These are phyloP conservation scores for Bruguiera sexangula DNA, from an alignment of 345 rosid genomes.

Conservation along the genomic window DNA sequence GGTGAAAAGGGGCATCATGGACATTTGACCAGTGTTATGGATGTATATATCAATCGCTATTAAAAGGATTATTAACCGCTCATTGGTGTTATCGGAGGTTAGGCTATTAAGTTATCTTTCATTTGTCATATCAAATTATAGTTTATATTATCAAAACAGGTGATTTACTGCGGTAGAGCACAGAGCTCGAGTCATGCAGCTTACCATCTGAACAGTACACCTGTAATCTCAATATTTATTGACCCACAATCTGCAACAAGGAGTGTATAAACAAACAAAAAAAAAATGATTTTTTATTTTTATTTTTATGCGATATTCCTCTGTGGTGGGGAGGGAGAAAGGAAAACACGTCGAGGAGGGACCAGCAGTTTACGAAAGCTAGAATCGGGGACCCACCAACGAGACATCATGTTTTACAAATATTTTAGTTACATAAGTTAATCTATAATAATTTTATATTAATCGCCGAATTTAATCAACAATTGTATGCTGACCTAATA, in stretches of 20 bases:
- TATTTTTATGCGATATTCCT: too few species aligned
- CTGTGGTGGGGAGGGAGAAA: background rate
- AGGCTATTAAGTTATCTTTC: conserved; percentile 3
- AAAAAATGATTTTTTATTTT: too few species aligned
- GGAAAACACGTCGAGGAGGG: conserved; percentile 9
- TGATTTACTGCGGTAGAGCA: conserved; percentile 4
- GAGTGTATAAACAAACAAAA: too few species aligned
- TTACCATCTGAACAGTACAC: conserved; percentile 13
- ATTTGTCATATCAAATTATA: background rate
- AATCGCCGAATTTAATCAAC: background rate
- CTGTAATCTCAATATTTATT: background rate
- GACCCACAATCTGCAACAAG: background rate
- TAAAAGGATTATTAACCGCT: background rate
- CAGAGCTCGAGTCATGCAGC: conserved; percentile 25
- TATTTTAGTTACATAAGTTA: too few species aligned
- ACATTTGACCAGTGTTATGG: background rate
- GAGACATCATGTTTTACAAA: background rate
- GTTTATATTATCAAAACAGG: too few species aligned
- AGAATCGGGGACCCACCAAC: conserved; percentile 22
- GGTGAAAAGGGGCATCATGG: background rate
- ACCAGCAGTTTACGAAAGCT: conserved; percentile 6
- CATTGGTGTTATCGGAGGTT: conserved; percentile 21
- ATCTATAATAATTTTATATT: background rate
- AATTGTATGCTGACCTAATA: background rate
- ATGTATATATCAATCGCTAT: too few species aligned